Percentiles rank a stretch among this genome's conserved stretches.
phyloP scores from a whole-genome alignment of 2,329 filamentous ascomycete genomes.

The Leptographium lundbergii region DNA sequence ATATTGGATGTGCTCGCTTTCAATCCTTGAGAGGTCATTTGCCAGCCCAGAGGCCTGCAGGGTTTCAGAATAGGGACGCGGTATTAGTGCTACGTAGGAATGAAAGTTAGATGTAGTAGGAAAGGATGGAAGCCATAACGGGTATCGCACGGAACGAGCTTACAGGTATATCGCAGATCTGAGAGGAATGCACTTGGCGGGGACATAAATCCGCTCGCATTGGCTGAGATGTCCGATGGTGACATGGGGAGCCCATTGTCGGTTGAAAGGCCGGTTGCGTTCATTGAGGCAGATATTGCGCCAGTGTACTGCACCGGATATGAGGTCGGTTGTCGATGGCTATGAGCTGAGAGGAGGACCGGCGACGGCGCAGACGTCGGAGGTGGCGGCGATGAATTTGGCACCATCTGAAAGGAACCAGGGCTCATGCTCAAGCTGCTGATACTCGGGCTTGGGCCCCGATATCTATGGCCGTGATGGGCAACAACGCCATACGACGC shows the following conservation, averaged over 20 bases:
- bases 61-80: neutral
- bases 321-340: slow-evolving; percentile 1
- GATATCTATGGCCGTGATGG: slow-evolving; percentile 11
- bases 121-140: neutral
- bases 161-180: slow-evolving; percentile 9
- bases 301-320: slow-evolving; percentile 5
- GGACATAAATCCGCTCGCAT: neutral
- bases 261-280: neutral
- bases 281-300: neutral
- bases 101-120: neutral
- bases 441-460: slow-evolving; percentile 20
- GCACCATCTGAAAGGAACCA: slow-evolving; percentile 12
- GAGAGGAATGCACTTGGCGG: slow-evolving; percentile 1
- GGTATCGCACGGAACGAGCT: neutral
- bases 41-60: neutral
- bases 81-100: neutral
- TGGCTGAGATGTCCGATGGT: neutral
- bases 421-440: slow-evolving; percentile 18
- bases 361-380: neutral
- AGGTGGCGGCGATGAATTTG: slow-evolving; percentile 23
- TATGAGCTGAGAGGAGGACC: neutral
- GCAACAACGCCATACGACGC: slow-evolving; percentile 36
- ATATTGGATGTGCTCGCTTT: neutral
- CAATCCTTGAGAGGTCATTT: neutral
- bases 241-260: neutral